Percentiles rank a stretch among this genome's conserved stretches.
phyloP scores from a whole-genome alignment of 305 asterid species.

The Euphrasia arctica region DNA sequence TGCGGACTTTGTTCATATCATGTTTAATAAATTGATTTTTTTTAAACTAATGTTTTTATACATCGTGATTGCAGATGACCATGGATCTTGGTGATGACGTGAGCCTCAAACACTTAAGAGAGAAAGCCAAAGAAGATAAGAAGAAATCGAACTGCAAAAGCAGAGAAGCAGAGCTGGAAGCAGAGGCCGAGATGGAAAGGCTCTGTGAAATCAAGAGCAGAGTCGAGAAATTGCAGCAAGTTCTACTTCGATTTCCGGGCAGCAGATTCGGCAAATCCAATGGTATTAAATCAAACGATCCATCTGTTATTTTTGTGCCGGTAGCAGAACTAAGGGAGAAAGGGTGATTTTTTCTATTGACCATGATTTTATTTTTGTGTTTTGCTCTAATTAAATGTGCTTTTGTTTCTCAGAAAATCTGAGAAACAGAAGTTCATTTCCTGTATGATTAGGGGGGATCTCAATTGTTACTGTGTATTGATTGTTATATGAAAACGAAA shows the following conservation, averaged over 20 bases:
- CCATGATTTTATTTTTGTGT: slow-evolving; percentile 23
- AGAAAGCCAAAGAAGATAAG: slow-evolving; percentile 60
- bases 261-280: slow-evolving; percentile 30
- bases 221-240: slow-evolving; percentile 53
- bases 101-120: slow-evolving; percentile 65
- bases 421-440: slow-evolving; percentile 31
- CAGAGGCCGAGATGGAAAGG: slow-evolving; percentile 69
- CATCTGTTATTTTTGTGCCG: slow-evolving; percentile 57
- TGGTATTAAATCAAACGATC: slow-evolving; percentile 31
- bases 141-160: slow-evolving; percentile 39
- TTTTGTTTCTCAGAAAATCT: slow-evolving; percentile 34
- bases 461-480: slow-evolving; percentile 24
- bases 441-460: slow-evolving; percentile 23
- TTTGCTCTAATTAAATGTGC: not conserved
- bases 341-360: slow-evolving; percentile 32
- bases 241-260: slow-evolving; percentile 44
- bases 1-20: not conserved
- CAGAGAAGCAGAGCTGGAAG: slow-evolving; percentile 32
- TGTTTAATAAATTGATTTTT: not conserved
- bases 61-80: slow-evolving; percentile 37
- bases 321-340: slow-evolving; percentile 77
- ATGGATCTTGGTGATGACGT: slow-evolving; percentile 65
- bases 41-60: slow-evolving; percentile 5
- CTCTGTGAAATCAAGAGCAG: slow-evolving; percentile 70
- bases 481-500: slow-evolving; percentile 7